A percentile compares a stretch with the other conserved stretches of the same genome.
phyloP scores from a whole-genome alignment of 2,329 filamentous ascomycete genomes.

The Cordyceps sp. region DNA sequence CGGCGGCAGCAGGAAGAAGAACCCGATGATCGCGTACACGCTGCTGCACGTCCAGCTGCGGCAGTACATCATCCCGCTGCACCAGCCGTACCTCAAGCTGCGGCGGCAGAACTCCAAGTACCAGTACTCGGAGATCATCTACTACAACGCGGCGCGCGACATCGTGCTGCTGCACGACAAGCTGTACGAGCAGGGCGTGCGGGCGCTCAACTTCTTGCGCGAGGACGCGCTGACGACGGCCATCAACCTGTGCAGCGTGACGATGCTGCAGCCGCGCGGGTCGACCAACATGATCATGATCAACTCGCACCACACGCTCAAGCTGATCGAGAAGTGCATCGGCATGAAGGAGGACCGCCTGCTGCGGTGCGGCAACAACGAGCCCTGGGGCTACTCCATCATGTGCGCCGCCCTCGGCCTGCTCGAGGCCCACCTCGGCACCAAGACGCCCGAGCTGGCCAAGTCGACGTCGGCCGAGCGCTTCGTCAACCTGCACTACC shows the following conservation, averaged over 20 bases:
- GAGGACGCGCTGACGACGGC: constrained; percentile 43
- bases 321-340: constrained; percentile 44
- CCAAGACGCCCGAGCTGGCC: constrained; percentile 37
- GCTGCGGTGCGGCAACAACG: constrained; percentile 44
- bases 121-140: constrained; percentile 45
- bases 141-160: constrained; percentile 45
- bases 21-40: constrained; percentile 41
- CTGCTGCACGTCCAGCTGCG: constrained; percentile 42
- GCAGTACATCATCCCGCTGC: constrained; percentile 44
- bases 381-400: constrained; percentile 47
- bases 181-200: constrained; percentile 39
- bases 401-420: constrained; percentile 44
- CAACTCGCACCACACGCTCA: constrained; percentile 41
- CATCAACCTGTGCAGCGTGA: constrained; percentile 44
- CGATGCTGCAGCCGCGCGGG: constrained; percentile 40
- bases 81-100: constrained; percentile 43
- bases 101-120: constrained; percentile 43
- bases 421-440: constrained; percentile 40
- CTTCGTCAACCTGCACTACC: constrained; percentile 41
- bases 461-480: constrained; percentile 42
- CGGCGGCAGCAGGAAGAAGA: too few relatives aligned
- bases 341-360: constrained; percentile 44
- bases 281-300: constrained; percentile 47
- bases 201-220: constrained; percentile 41
- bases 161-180: constrained; percentile 46